Conservation (phyloP, 345 rosid species). For the Heritiera littoralis region DNA sequence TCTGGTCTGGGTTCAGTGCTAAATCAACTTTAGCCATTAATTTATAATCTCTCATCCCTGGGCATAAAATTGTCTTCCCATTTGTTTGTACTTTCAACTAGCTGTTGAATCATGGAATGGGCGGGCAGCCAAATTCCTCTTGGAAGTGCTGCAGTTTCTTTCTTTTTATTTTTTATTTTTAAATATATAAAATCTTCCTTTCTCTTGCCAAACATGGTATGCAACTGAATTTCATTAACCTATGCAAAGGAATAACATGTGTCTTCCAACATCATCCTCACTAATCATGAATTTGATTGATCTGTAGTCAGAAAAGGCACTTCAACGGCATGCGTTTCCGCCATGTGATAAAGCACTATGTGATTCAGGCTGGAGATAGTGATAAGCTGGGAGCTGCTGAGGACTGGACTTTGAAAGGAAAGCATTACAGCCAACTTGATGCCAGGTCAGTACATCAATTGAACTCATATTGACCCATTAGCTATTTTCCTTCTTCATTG, state of each 20-base stretch:
- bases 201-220: neutral
- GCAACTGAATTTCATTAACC: conserved; percentile 5
- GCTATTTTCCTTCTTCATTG: neutral
- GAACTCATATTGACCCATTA: conserved; percentile 5
- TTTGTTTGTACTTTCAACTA: neutral
- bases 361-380: conserved; percentile 81
- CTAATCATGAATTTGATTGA: conserved; percentile 15
- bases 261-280: conserved; percentile 9
- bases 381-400: conserved; percentile 57
- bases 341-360: conserved; percentile 78
- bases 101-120: conserved; percentile 5
- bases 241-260: neutral
- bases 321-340: conserved; percentile 84
- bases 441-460: conserved; percentile 48
- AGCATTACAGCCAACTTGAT: conserved; percentile 62
- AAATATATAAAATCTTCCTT: neutral
- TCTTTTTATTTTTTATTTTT: neutral
- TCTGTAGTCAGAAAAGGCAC: conserved; percentile 76
- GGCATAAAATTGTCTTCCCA: neutral
- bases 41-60: neutral
- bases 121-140: neutral
- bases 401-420: conserved; percentile 81
- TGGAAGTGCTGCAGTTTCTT: conserved; percentile 5
- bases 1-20: neutral
- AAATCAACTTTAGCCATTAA: conserved; percentile 1